A percentile compares a stretch with the other conserved stretches of the same genome.
These are phyloP conservation scores for Porcisia hertigi DNA, from an alignment of 208 protist species.

Conservation along the genomic window DNA sequence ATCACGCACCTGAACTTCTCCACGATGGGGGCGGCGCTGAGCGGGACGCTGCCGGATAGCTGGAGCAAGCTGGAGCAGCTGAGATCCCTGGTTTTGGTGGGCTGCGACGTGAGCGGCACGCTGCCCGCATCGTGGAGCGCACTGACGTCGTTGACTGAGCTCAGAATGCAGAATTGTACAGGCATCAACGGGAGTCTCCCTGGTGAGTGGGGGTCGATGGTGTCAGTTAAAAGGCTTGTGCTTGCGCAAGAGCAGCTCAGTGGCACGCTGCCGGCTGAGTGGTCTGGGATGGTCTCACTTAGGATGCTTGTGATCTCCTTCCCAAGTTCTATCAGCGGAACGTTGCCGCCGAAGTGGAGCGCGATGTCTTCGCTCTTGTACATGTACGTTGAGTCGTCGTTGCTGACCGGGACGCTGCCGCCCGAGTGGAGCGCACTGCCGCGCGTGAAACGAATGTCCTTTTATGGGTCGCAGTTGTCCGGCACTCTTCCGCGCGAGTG, in stretches of 20 bases:
- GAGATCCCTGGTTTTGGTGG: neutral
- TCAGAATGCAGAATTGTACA: neutral
- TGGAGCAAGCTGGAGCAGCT: too few species aligned
- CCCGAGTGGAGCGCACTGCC: neutral
- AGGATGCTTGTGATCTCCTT: neutral
- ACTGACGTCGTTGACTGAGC: neutral
- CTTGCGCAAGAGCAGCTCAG: neutral
- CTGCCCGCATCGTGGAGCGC: slow-evolving; percentile 3
- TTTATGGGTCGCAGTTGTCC: neutral
- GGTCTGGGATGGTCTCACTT: slow-evolving; percentile 4
- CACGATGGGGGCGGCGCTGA: too few species aligned
- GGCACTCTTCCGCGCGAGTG: slow-evolving; percentile 7
- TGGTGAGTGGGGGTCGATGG: neutral
- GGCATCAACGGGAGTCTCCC: neutral
- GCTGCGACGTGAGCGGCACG: neutral
- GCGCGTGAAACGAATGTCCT: neutral
- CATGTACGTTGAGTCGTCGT: neutral
- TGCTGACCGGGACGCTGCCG: slow-evolving; percentile 3
- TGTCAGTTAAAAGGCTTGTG: neutral
- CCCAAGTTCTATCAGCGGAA: neutral
- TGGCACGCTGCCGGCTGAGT: neutral
- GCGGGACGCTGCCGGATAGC: too few species aligned
- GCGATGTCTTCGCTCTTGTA: neutral
- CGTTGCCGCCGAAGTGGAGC: slow-evolving; percentile 6
- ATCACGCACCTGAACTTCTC: too few species aligned